A percentile compares a stretch with the other conserved stretches of the same genome.
Evolutionary conservation across 2,329 filamentous ascomycete genomes (phyloP).

Genomic region (Tolypocladium ophioglossoides): DNA sequence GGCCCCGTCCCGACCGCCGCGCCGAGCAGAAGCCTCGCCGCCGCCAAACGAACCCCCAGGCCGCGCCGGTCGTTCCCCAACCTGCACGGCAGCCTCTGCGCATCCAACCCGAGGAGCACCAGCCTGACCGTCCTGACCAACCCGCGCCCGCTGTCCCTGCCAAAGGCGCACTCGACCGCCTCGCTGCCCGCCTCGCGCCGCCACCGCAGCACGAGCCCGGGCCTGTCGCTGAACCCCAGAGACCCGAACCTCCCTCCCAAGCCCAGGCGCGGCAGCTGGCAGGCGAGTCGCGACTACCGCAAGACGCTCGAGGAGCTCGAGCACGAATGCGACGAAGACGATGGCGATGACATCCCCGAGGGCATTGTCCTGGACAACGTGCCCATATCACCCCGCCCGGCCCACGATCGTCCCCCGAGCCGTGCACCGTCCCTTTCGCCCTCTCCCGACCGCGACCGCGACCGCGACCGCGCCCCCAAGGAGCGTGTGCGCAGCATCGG

Average conservation of each 20-base stretch:
- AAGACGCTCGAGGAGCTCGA: slow-evolving; percentile 64
- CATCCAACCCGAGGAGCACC: slow-evolving; percentile 40
- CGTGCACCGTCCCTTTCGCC: slow-evolving; percentile 40
- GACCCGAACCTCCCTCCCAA: slow-evolving; percentile 28
- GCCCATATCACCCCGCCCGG: slow-evolving; percentile 64
- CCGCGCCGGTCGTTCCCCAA: slow-evolving; percentile 34
- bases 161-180: slow-evolving; percentile 20
- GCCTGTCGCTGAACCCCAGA: slow-evolving; percentile 31
- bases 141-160: slow-evolving; percentile 18
- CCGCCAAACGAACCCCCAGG: slow-evolving; percentile 16
- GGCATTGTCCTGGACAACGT: slow-evolving; percentile 74
- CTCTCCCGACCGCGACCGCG: slow-evolving; percentile 42
- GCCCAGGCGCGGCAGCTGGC: slow-evolving; percentile 58
- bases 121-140: slow-evolving; percentile 29
- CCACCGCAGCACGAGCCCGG: slow-evolving; percentile 42
- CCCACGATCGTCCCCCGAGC: slow-evolving; percentile 43
- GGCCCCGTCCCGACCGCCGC: slow-evolving; percentile 16
- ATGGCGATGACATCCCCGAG: slow-evolving; percentile 68
- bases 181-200: slow-evolving; percentile 28
- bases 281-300: slow-evolving; percentile 45
- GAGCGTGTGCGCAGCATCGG: slow-evolving; percentile 44
- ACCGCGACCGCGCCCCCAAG: slow-evolving; percentile 22
- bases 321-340: slow-evolving; percentile 65
- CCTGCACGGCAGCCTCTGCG: slow-evolving; percentile 33
- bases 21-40: slow-evolving; percentile 18